Evolutionary conservation across 768 basidiomycete genomes (phyloP), one percentile per base, ranked within the genome.

Genomic region (Suillus americanus): DNA sequence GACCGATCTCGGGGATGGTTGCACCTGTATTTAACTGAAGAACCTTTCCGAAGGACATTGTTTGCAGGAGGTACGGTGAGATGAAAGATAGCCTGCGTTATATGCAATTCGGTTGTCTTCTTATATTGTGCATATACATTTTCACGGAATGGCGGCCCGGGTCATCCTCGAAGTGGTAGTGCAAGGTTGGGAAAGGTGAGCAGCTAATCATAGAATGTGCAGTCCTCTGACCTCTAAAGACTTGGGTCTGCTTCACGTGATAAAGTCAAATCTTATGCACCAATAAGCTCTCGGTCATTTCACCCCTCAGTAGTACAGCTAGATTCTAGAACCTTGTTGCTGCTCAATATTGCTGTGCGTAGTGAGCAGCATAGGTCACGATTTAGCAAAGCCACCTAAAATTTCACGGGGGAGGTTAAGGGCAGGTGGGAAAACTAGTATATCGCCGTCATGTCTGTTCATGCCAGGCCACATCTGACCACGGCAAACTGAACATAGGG

Each of bases 1-100:
- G 81, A 46, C 94, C 94, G 69, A 94, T 86, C 75, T 89, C 87
- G 40, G 91, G 92, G 68, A 95, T 80, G 60, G 75, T 68, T 46
- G 79, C 78, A 3, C 88, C 87, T 62, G 78, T 80, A 69, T 78
- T 77, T 66, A 87, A 79, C 18, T 75, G 69, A 66, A 83, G 14
- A 12, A 64, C 59, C 64, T 80, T 80, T 50, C 70, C 70, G 63
- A 80, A 68, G 6, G 84, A 83, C 84, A 85, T 85, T 38, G 33
- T 43, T 1, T 50, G 14, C 37, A 50, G 20, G 16, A 35, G 60
- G 18, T 37, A 25, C 18, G 62, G 33, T 35, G 63, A 61, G 23
- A 12, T 14, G 28, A 43, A 48, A 10, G 37, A 54, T 37, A 64
- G n/a, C 23, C 64, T 28, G 30, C 12, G 25, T 50, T 16, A 9